phyloP scores from a whole-genome alignment of 352 stramenopile genomes.

The Phytophthora chlamydospora region DNA sequence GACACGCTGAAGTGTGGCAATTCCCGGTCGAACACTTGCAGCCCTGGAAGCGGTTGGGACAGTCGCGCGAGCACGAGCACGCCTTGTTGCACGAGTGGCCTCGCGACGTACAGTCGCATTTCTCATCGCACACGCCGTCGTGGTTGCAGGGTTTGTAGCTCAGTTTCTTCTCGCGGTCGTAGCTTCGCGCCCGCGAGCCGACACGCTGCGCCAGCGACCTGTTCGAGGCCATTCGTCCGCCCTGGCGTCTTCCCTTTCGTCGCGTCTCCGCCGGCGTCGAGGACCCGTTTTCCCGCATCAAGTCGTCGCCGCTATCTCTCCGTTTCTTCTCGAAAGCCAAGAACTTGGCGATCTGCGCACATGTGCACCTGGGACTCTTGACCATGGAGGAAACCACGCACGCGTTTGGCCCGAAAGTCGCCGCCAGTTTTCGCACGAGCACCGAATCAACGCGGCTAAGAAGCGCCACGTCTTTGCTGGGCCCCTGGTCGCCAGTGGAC shows the following conservation, averaged over 20 bases:
- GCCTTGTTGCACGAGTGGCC: slow-evolving; percentile 65
- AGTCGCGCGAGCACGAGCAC: slow-evolving; percentile 68
- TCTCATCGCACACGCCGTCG: slow-evolving; percentile 51
- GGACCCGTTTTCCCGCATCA: slow-evolving; percentile 5
- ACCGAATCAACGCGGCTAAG: slow-evolving; percentile 45
- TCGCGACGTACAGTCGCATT: slow-evolving; percentile 59
- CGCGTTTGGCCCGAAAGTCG: slow-evolving; percentile 45
- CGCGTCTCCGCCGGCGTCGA: slow-evolving; percentile 18
- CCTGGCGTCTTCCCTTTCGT: slow-evolving; percentile 22
- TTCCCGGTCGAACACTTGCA: slow-evolving; percentile 63
- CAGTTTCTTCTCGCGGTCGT: slow-evolving; percentile 55
- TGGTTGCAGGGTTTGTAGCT: slow-evolving; percentile 74
- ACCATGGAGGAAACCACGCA: slow-evolving; percentile 53
- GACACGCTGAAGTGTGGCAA: slow-evolving; percentile 61
- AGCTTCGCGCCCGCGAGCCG: slow-evolving; percentile 35
- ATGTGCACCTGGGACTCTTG: slow-evolving; percentile 42
- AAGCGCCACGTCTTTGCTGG: neutral
- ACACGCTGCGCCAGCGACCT: slow-evolving; percentile 38
- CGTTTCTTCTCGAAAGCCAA: slow-evolving; percentile 30
- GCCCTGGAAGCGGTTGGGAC: slow-evolving; percentile 66
- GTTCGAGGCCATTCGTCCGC: slow-evolving; percentile 16
- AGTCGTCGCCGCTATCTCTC: slow-evolving; percentile 34
- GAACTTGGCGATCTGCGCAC: slow-evolving; percentile 38
- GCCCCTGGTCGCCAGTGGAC: neutral
- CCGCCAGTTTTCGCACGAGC: slow-evolving; percentile 57